Evolutionary conservation across 2,329 filamentous ascomycete species (phyloP), one percentile per base, ranked within the genome.

Genomic region (Fulvia fulva): DNA sequence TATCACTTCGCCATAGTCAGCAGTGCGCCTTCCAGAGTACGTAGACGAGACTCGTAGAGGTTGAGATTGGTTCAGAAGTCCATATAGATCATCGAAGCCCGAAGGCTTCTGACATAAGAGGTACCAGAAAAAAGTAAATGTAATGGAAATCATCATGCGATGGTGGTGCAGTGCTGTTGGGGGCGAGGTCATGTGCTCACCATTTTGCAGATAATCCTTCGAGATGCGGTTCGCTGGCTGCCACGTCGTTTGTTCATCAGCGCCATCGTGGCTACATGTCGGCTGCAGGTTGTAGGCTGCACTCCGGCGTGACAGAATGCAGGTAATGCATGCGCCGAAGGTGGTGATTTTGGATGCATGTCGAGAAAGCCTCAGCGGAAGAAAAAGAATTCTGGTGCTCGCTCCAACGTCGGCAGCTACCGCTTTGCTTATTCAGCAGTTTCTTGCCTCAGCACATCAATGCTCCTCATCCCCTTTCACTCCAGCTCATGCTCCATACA

Each of bases 81-180:
- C 87, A 80, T 79, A 88, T 80, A 83, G 89, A 89, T 90, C 89
- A 92, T 89, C 76, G 86, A 81, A 75, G 78, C 50, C 77, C 79
- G 56, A 78, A 73, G 53, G 71, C 72, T 81, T 81, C 85, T 93
- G 87, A 89, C 84, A 90, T 90, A 93, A 96, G 91, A 95, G 91
- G 91, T 96, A 91, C 91, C 91, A 95, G 90, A 94, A 92, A 88
- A 80, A 60, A 68, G 79, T 80, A 74, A 76, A 74, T 79, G 80
- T 80, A 47, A 57, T 45, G 59, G 59, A 61, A 52, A 61, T 61
- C 59, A 61, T 61, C 59, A 63, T 59, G 47, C 46, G 28, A 49
- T 49, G 43, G 23, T 28, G 28, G 51, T 9, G 34, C 21, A 8
- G n/a, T 41, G 19, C 23, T 28, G 25, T 25, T 23, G 26, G 47